Evolutionary conservation across 225 moss, liverwort and hornwort species (phyloP).

Genomic region (Physcomitrium patens): DNA sequence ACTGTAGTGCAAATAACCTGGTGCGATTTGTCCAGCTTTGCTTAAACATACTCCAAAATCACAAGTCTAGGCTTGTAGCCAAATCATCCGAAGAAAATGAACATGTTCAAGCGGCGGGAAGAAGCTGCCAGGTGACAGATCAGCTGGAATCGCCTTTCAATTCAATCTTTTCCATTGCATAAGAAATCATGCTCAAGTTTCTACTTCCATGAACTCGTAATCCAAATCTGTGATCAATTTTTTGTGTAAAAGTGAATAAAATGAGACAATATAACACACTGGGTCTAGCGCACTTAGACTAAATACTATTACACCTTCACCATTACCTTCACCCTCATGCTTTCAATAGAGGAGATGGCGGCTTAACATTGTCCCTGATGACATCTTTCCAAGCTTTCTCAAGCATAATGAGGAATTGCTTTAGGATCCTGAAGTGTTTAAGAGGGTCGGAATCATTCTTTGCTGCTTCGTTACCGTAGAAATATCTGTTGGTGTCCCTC

Average conservation of each 20-base stretch:
- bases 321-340: slow-evolving; percentile 3
- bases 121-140: not conserved
- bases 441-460: slow-evolving; percentile 64
- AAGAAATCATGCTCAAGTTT: too few relatives aligned
- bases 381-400: slow-evolving; percentile 81
- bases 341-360: slow-evolving; percentile 8
- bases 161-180: not conserved
- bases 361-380: slow-evolving; percentile 32
- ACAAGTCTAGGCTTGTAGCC: not conserved
- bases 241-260: too few relatives aligned
- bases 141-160: not conserved
- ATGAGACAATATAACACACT: too few relatives aligned
- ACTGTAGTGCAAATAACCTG: too few relatives aligned
- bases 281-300: too few relatives aligned
- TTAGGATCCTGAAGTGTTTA: slow-evolving; percentile 69
- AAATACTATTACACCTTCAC: too few relatives aligned
- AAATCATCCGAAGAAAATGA: not conserved
- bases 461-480: slow-evolving; percentile 59
- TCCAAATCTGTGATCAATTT: too few relatives aligned
- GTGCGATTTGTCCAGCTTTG: too few relatives aligned
- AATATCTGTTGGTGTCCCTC: slow-evolving; percentile 62
- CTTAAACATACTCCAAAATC: too few relatives aligned
- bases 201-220: too few relatives aligned
- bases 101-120: not conserved
- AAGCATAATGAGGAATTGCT: slow-evolving; percentile 65